Evolutionary conservation across 441 rosid genomes (phyloP).

Genomic region (Adansonia gregorii): DNA sequence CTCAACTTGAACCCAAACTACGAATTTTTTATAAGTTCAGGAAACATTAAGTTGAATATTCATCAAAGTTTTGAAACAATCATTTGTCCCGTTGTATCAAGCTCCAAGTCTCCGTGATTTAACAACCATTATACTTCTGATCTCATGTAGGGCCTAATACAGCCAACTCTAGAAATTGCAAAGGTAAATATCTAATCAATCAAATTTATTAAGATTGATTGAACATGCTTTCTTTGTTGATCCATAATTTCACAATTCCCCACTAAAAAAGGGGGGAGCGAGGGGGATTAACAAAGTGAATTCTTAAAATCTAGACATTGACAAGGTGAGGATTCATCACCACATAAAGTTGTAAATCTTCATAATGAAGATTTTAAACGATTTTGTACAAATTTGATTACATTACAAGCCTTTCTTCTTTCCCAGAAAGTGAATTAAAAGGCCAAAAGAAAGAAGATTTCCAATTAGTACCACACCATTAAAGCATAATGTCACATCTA

Average conservation of each 20-base stretch:
- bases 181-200: background rate
- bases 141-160: background rate
- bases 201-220: too few species aligned
- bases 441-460: background rate
- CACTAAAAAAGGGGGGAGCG: background rate
- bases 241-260: too few species aligned
- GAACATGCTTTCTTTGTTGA: too few species aligned
- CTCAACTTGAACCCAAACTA: too few species aligned
- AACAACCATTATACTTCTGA: too few species aligned
- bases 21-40: too few species aligned
- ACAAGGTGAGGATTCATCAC: background rate
- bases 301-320: background rate
- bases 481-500: conserved; percentile 33
- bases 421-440: background rate
- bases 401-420: background rate
- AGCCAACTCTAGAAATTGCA: background rate
- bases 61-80: too few species aligned
- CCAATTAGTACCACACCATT: background rate
- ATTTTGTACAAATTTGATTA: background rate
- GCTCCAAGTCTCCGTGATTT: background rate
- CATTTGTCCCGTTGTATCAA: background rate
- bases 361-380: background rate
- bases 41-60: too few species aligned
- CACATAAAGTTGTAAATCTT: background rate
- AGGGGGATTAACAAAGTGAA: background rate